These are phyloP conservation scores for Celoporthe dispersa DNA, from an alignment of 2,329 filamentous ascomycete genomes.

Conservation along the genomic window DNA sequence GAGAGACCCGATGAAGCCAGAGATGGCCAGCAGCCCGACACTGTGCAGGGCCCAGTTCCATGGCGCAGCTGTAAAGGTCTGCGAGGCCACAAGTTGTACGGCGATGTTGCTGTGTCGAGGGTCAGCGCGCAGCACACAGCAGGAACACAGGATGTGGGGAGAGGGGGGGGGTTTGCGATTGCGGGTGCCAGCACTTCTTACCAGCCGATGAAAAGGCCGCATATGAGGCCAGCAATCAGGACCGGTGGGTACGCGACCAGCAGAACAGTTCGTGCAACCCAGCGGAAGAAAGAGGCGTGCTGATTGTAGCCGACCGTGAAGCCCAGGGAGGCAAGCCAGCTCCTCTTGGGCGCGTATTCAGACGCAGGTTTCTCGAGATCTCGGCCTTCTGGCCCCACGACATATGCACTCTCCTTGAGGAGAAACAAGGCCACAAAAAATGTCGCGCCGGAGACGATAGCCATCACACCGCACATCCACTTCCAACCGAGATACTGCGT, in stretches of 20 bases:
- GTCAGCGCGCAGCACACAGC: background rate
- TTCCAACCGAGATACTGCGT: constrained; percentile 17
- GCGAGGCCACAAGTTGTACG: constrained; percentile 4
- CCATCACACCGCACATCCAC: constrained; percentile 16
- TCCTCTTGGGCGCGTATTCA: background rate
- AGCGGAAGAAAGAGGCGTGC: constrained; percentile 15
- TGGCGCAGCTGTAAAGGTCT: constrained; percentile 5
- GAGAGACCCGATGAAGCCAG: constrained; percentile 15
- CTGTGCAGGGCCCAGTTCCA: constrained; percentile 17
- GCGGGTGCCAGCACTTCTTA: constrained; percentile 5
- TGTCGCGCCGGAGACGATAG: constrained; percentile 1
- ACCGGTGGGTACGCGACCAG: constrained; percentile 15
- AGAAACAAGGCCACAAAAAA: constrained; percentile 10
- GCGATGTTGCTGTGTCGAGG: constrained; percentile 15
- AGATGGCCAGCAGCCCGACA: constrained; percentile 11
- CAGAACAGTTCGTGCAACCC: constrained; percentile 1
- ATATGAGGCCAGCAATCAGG: constrained; percentile 10
- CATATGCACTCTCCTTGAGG: constrained; percentile 17
- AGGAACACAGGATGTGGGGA: background rate
- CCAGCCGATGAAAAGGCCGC: constrained; percentile 16
- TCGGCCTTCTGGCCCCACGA: constrained; percentile 6
- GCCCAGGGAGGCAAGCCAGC: constrained; percentile 11
- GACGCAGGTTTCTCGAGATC: constrained; percentile 7
- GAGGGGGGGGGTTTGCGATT: background rate
- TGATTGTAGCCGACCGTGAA: background rate